These are phyloP conservation scores for Aristolochia contorta DNA, from an alignment of 164 flowering plant genomes.

Conservation along the genomic window DNA sequence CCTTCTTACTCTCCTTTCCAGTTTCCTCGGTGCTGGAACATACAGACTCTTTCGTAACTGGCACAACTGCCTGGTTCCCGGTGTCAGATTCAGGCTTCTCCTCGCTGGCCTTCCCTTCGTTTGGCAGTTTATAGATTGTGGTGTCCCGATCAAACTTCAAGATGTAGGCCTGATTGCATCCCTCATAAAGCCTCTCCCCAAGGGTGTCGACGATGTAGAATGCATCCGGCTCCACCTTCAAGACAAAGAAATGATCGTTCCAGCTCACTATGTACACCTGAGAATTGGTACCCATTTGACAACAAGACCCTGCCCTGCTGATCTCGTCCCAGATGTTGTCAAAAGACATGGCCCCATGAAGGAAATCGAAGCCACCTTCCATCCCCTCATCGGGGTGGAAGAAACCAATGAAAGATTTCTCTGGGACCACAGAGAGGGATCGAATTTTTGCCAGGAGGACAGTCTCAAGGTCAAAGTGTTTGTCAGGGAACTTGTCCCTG, in stretches of 20 bases:
- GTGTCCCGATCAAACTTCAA: slow-evolving; percentile 69
- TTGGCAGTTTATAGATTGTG: slow-evolving; percentile 33
- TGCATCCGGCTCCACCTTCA: slow-evolving; percentile 82
- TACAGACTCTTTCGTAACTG: slow-evolving; percentile 13
- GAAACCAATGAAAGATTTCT: slow-evolving; percentile 82
- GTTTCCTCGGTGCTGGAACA: slow-evolving; percentile 23
- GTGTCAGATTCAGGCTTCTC: slow-evolving; percentile 30
- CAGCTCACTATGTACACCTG: slow-evolving; percentile 78
- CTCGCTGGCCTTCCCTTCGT: slow-evolving; percentile 16
- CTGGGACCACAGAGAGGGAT: slow-evolving; percentile 52
- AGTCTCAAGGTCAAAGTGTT: slow-evolving; percentile 94
- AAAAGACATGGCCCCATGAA: slow-evolving; percentile 93
- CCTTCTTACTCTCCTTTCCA: slow-evolving; percentile 17
- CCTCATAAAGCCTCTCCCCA: slow-evolving; percentile 91
- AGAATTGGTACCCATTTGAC: slow-evolving; percentile 23
- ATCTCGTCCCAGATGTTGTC: slow-evolving; percentile 98
- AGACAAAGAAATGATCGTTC: slow-evolving; percentile 95
- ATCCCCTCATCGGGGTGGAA: slow-evolving; percentile 71
- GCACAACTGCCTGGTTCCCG: slow-evolving; percentile 16
- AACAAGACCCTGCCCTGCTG: slow-evolving; percentile 25
- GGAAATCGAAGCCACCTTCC: slow-evolving; percentile 67
- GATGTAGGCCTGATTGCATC: slow-evolving; percentile 87
- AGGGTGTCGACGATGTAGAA: slow-evolving; percentile 87
- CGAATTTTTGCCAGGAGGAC: slow-evolving; percentile 83
- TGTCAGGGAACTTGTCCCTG: slow-evolving; percentile 70